Evolutionary conservation across 176 grass and related monocot species (phyloP).

Genomic region (Juncus effusus): DNA sequence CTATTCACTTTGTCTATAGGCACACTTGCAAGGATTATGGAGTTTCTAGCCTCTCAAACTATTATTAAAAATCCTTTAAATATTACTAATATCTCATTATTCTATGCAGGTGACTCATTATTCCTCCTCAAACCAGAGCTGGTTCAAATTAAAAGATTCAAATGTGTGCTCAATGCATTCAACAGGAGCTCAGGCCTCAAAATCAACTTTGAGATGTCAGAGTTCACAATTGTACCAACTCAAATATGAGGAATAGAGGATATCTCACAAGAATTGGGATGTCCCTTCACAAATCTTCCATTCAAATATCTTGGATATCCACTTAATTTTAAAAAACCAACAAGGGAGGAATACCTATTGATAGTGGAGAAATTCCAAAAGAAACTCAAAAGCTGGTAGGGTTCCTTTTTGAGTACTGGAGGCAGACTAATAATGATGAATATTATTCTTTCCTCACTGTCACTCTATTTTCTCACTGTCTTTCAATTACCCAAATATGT

Average conservation of each 20-base stretch:
- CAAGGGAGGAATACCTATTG: neutral
- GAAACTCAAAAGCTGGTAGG: neutral
- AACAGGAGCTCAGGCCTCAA: neutral
- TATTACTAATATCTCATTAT: neutral
- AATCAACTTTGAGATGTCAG: neutral
- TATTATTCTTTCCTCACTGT: neutral
- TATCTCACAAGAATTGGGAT: neutral
- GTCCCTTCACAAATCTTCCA: neutral
- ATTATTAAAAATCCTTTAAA: neutral
- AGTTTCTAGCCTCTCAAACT: neutral
- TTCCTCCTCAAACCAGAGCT: neutral
- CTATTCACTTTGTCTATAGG: neutral
- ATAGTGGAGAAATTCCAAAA: neutral
- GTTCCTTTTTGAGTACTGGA: too few species aligned
- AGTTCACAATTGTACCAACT: neutral
- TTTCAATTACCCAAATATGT: neutral
- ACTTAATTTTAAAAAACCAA: neutral
- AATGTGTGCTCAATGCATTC: neutral
- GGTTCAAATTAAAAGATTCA: neutral
- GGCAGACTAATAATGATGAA: neutral
- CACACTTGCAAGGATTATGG: neutral
- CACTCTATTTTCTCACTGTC: neutral
- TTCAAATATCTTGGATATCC: neutral
- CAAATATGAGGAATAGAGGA: neutral
- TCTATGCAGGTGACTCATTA: neutral